Conservation (phyloP, 2,329 filamentous ascomycete species). For the Penicillium expansum region DNA sequence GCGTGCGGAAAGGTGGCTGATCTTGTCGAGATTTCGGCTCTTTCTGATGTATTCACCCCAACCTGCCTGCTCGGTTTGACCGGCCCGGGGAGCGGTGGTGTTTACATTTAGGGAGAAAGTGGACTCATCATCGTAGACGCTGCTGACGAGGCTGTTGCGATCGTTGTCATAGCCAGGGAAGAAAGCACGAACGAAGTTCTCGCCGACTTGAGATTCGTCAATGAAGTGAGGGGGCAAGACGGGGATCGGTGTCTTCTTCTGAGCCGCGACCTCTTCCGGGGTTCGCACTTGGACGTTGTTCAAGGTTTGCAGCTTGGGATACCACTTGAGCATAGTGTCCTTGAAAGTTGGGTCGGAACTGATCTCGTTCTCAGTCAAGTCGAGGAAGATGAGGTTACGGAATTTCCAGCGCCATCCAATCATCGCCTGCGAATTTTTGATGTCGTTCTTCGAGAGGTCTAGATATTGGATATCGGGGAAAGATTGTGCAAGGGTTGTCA, state of each 20-base stretch:
- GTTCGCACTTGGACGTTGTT: slow-evolving; percentile 74
- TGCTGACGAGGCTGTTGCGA: slow-evolving; percentile 59
- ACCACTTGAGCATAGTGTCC: slow-evolving; percentile 73
- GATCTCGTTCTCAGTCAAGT: slow-evolving; percentile 75
- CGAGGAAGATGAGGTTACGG: slow-evolving; percentile 72
- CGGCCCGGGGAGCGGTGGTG: slow-evolving; percentile 53
- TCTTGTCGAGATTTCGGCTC: slow-evolving; percentile 73
- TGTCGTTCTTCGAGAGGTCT: slow-evolving; percentile 80
- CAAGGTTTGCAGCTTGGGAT: slow-evolving; percentile 73
- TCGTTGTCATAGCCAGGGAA: slow-evolving; percentile 72
- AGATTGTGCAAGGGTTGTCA: slow-evolving; percentile 72
- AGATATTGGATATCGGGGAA: slow-evolving; percentile 86
- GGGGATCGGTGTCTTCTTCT: slow-evolving; percentile 58
- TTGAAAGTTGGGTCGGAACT: slow-evolving; percentile 61
- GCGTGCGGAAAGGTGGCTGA: slow-evolving; percentile 60
- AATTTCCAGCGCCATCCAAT: slow-evolving; percentile 78
- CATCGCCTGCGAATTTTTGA: slow-evolving; percentile 66
- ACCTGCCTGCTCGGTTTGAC: slow-evolving; percentile 47
- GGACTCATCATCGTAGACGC: slow-evolving; percentile 73
- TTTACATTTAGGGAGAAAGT: slow-evolving; percentile 75
- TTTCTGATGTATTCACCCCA: slow-evolving; percentile 75
- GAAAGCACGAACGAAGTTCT: slow-evolving; percentile 72
- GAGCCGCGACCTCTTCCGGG: slow-evolving; percentile 64
- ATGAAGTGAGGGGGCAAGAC: slow-evolving; percentile 66
- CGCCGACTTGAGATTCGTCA: slow-evolving; percentile 71